Evolutionary conservation across 2,329 filamentous ascomycete genomes (phyloP), one percentile per base, ranked within the genome.

Genomic region (Neocucurbitaria cava): DNA sequence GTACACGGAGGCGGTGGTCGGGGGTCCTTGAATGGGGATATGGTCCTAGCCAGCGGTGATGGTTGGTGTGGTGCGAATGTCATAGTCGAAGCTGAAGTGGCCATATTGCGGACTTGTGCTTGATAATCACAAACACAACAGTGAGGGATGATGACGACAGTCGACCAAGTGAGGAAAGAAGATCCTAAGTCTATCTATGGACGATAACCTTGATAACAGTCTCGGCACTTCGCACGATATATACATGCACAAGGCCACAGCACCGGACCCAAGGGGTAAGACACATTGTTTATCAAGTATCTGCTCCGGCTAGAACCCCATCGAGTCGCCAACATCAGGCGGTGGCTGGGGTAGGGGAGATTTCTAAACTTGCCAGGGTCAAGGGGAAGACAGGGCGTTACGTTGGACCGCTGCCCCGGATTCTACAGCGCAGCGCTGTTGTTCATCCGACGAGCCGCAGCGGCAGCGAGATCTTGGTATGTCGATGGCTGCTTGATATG

Each of bases 231-330:
- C 54, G 52, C 60, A 66, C 64, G 64, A 68, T 73, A 72, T 73
- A 71, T 70, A 72, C 58, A 65, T 64, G 56, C 58, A 68, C 65
- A 66, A 64, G 52, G 58, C 65, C 68, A 59, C 47, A 48, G 51
- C 57, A 52, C 47, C 56, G 59, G 64, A 59, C 53, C 54, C 58
- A 68, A 69, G 67, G 66, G 66, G 66, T 70, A 64, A 70, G 65
- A 72, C 68, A 71, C 58, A 60, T 67, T 68, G 64, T 68, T 72
- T 70, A 73, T 68, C 57, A 66, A 62, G 58, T 62, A 59, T 47
- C 47, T 50, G 39, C 26, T 52, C 48, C 49, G 54, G 49, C 59
- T 54, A 57, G 50, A 56, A 56, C 59, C 57, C 56, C 49, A 56
- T 58, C 38, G 44, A 59, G 59, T 40, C 54, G 45, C 41, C 45